Evolutionary conservation across 352 stramenopile species (phyloP), one percentile per base, ranked within the genome.

Genomic region (Globisporangium recalcitrans): DNA sequence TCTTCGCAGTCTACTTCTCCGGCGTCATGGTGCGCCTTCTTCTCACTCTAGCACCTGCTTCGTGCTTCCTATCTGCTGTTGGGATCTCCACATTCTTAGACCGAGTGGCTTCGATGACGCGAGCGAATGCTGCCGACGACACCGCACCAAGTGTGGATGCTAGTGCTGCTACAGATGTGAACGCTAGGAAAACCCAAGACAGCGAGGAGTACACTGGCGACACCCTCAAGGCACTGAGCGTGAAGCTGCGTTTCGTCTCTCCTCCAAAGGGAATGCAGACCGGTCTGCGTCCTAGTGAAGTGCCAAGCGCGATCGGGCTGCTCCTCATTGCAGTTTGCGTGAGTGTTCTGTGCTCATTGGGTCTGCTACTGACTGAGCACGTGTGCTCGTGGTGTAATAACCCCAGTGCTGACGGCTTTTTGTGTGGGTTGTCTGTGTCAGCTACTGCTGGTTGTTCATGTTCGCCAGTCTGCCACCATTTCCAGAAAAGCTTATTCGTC

Each of bases 11-110:
- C 52, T 98, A 98, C 70, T 98, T 98, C 69, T 85, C 92, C 0
- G 94, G 93, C 3, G 80, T 97, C 34, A 97, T 97, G 88, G 89
- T 97, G 46, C 90, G 93, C 5, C 77, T 98, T 29, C 76, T 98
- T 71, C 84, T 98, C 24, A 96, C 89, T 31, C 69, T 98, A 22
- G 93, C 91, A 2, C 93, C 93, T 14, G 84, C 81, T 11, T 90
- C 92, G 9, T 97, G 88, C 61, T 92, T 97, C 58, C 69, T 97
- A 4, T 88, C 86, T 10, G 89, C 89, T 6, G 68, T 96, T n/a
- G 90, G 87, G 10, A 73, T 93, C 48, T 96, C 85, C 1, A 71
- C 48, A 19, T 79, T 88, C 38, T 70, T 93, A 29, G 71, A 83
- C 7, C 73, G 73, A 56, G 71, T 86, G 38, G 22, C 74, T 47